Percentiles rank a stretch among this genome's conserved stretches.
Conservation (phyloP, 495 filamentous ascomycete genomes). For the Daldinia childiae region DNA sequence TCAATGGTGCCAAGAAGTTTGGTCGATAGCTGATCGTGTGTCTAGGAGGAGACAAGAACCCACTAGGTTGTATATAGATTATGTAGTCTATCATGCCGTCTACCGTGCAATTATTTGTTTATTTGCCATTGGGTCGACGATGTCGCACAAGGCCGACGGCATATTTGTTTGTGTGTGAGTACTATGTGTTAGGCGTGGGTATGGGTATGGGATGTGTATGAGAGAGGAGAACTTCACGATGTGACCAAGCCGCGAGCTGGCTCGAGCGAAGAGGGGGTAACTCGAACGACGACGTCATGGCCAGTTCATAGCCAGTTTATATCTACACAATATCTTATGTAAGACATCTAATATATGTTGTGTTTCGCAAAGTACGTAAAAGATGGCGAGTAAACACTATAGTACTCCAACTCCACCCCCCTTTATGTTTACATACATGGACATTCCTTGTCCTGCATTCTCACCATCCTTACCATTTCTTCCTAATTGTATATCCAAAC, state of each 20-base stretch:
- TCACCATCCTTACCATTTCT: not conserved
- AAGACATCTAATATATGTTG: not conserved
- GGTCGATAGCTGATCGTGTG: constrained; percentile 31
- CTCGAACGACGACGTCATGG: not conserved
- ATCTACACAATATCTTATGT: not conserved
- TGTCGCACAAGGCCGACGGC: constrained; percentile 23
- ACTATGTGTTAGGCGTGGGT: constrained; percentile 4
- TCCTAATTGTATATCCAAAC: not conserved
- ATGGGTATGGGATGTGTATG: not conserved
- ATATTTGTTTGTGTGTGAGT: constrained; percentile 26
- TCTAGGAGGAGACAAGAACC: constrained; percentile 11
- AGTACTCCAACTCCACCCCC: constrained; percentile 27
- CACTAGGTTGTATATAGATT: constrained; percentile 25
- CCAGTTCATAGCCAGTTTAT: not conserved
- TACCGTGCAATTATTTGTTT: constrained; percentile 38
- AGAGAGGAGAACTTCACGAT: not conserved
- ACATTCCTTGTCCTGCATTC: not conserved
- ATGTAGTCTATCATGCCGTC: constrained; percentile 14
- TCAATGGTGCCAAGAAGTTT: constrained; percentile 34
- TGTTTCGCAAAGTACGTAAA: not conserved
- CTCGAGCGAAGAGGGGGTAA: not conserved
- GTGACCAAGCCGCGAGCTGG: constrained; percentile 1
- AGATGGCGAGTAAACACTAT: not conserved
- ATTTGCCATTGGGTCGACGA: constrained; percentile 33
- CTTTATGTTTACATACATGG: constrained; percentile 1